Conservation (phyloP, 805 yeast species). For the Kodamaea jinghongensis region DNA sequence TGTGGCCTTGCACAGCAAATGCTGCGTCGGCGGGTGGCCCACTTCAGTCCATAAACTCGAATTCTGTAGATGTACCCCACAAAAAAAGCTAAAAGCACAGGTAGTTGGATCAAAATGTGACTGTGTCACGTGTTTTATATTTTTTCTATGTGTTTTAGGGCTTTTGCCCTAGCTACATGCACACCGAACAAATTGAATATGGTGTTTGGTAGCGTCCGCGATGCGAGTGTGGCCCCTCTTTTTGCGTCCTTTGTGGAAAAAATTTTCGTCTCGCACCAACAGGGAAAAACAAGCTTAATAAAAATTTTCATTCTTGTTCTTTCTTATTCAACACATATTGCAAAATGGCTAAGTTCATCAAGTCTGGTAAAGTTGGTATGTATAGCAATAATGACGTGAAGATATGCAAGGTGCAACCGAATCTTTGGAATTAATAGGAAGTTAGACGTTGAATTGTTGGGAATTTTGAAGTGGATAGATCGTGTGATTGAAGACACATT, state of each 20-base stretch:
- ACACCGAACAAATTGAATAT: not conserved
- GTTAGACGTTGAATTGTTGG: not conserved
- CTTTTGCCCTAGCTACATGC: constrained; percentile 3
- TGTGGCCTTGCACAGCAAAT: too few species aligned
- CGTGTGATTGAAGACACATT: constrained; percentile 2
- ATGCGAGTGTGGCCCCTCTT: constrained; percentile 2
- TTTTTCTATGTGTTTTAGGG: constrained; percentile 1
- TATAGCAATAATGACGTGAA: constrained; percentile 23
- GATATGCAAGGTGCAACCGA: not conserved
- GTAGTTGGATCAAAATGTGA: too few species aligned
- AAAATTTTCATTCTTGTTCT: constrained; percentile 23
- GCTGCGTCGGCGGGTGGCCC: too few species aligned
- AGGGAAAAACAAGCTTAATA: constrained; percentile 9
- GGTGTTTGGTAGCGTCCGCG: constrained; percentile 1
- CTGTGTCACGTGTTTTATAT: constrained; percentile 1
- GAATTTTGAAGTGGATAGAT: not conserved
- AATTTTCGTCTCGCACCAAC: constrained; percentile 8
- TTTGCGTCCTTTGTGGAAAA: constrained; percentile 1
- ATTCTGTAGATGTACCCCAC: too few species aligned
- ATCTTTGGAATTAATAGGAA: too few species aligned
- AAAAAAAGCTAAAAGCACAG: too few species aligned
- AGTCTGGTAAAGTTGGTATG: constrained; percentile 99
- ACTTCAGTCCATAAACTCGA: too few species aligned
- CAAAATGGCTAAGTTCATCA: constrained; percentile 96
- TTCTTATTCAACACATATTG: constrained; percentile 25